phyloP scores from a whole-genome alignment of 495 filamentous ascomycete species.

The Staphylotrichum longicolle region DNA sequence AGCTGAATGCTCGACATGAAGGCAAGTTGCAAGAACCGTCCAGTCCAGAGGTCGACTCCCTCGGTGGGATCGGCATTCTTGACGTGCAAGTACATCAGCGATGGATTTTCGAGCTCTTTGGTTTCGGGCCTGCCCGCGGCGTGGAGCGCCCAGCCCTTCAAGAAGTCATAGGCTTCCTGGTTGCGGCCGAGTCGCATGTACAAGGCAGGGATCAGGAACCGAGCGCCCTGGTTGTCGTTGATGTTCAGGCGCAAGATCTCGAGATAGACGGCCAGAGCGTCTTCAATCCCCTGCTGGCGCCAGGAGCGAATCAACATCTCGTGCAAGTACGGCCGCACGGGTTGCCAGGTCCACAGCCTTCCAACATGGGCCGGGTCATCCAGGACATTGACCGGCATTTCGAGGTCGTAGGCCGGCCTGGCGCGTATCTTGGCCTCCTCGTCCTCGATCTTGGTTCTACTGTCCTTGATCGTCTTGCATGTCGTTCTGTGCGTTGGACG shows the following conservation, averaged over 20 bases:
- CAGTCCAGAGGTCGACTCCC: conserved; percentile 15
- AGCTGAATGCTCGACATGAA: conserved; percentile 9
- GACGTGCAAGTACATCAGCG: conserved; percentile 33
- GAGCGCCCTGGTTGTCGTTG: conserved; percentile 48
- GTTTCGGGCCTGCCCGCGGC: conserved; percentile 17
- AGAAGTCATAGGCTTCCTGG: conserved; percentile 57
- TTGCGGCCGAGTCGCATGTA: conserved; percentile 49
- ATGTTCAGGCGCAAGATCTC: conserved; percentile 44
- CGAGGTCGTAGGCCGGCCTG: not conserved
- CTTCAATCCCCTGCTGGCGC: conserved; percentile 37
- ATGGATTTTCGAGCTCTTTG: conserved; percentile 36
- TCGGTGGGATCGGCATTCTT: conserved; percentile 43
- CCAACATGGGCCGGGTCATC: conserved; percentile 25
- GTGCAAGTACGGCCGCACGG: conserved; percentile 47
- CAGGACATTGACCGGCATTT: conserved; percentile 19
- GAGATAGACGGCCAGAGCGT: conserved; percentile 36
- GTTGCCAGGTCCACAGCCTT: conserved; percentile 39
- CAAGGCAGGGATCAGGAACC: conserved; percentile 41
- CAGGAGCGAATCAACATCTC: conserved; percentile 35
- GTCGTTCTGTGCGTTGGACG: conserved; percentile 38
- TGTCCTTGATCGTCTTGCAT: conserved; percentile 43
- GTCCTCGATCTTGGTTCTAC: conserved; percentile 17
- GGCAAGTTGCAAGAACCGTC: conserved; percentile 3
- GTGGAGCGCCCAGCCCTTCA: conserved; percentile 48
- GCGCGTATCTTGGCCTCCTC: conserved; percentile 36